A percentile compares a stretch with the other conserved stretches of the same genome.
Evolutionary conservation across 495 filamentous ascomycete genomes (phyloP).

Genomic region (Aspergillus mulundensis): DNA sequence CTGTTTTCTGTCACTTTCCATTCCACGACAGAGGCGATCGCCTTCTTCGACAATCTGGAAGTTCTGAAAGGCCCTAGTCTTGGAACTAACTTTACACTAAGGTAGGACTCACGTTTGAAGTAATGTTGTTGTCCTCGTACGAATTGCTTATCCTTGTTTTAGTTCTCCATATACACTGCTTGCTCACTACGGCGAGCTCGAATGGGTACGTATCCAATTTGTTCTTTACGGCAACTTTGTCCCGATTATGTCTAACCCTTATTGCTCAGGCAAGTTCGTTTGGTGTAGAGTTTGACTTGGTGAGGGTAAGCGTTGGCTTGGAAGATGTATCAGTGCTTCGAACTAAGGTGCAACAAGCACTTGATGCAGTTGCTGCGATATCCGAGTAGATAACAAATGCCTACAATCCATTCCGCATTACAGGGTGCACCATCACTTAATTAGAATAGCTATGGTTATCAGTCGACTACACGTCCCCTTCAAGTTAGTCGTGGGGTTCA

Average conservation of each 20-base stretch:
- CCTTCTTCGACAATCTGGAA: constrained; percentile 82
- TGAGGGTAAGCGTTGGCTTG: constrained; percentile 86
- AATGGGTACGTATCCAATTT: constrained; percentile 59
- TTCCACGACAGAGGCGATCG: constrained; percentile 61
- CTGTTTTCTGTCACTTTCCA: constrained; percentile 80
- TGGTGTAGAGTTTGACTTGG: constrained; percentile 70
- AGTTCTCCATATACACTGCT: constrained; percentile 86
- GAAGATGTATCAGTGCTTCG: constrained; percentile 69
- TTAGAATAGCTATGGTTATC: too few species aligned
- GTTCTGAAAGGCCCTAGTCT: constrained; percentile 91
- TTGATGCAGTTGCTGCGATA: constrained; percentile 38
- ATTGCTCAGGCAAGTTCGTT: constrained; percentile 60
- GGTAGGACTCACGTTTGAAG: constrained; percentile 29
- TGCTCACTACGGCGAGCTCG: constrained; percentile 87
- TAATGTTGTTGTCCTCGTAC: background rate
- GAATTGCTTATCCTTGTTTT: background rate
- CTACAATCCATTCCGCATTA: too few species aligned
- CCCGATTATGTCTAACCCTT: constrained; percentile 10
- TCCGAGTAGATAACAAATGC: background rate
- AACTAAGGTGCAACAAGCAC: constrained; percentile 42
- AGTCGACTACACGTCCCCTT: too few species aligned
- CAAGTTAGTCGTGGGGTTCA: too few species aligned
- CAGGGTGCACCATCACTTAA: too few species aligned
- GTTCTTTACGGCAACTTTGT: constrained; percentile 6
- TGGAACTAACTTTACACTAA: constrained; percentile 94